phyloP scores from a whole-genome alignment of 116 monocot species.

The Phalaenopsis hybrid region DNA sequence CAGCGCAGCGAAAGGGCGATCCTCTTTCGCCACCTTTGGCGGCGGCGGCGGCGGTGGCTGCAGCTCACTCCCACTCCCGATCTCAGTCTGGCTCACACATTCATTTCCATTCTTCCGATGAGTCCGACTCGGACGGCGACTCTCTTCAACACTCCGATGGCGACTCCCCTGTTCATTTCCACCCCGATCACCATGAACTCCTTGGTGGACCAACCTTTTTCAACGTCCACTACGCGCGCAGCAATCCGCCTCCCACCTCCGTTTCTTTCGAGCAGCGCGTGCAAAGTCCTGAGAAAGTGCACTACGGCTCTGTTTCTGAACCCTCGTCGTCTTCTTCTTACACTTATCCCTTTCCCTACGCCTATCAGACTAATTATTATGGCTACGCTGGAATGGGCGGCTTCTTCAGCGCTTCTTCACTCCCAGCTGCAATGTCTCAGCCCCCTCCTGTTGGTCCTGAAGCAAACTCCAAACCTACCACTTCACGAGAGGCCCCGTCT shows the following conservation, averaged over 20 bases:
- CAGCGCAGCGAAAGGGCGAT: slow-evolving; percentile 18
- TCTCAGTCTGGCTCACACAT: slow-evolving; percentile 44
- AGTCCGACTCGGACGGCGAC: slow-evolving; percentile 6
- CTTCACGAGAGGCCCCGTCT: slow-evolving; percentile 32
- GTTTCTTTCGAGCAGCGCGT: slow-evolving; percentile 55
- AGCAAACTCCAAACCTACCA: slow-evolving; percentile 9
- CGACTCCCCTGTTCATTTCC: slow-evolving; percentile 3
- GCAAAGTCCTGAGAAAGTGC: slow-evolving; percentile 14
- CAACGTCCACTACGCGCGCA: slow-evolving; percentile 44
- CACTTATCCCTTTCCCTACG: slow-evolving; percentile 9
- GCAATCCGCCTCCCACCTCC: slow-evolving; percentile 36
- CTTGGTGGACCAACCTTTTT: slow-evolving; percentile 9
- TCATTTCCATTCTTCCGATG: slow-evolving; percentile 23
- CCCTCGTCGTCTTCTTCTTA: slow-evolving; percentile 18
- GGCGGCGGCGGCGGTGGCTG: neutral
- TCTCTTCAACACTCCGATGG: slow-evolving; percentile 12
- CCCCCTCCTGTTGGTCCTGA: neutral
- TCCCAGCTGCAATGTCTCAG: slow-evolving; percentile 13
- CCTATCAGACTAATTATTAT: slow-evolving; percentile 11
- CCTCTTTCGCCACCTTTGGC: neutral
- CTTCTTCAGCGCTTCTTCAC: slow-evolving; percentile 28
- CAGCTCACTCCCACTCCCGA: neutral
- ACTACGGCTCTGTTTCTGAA: slow-evolving; percentile 3
- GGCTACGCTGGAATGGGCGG: slow-evolving; percentile 31
- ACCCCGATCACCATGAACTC: neutral